phyloP scores from a whole-genome alignment of 495 filamentous ascomycete species.

The Aspergillus heteromorphus region DNA sequence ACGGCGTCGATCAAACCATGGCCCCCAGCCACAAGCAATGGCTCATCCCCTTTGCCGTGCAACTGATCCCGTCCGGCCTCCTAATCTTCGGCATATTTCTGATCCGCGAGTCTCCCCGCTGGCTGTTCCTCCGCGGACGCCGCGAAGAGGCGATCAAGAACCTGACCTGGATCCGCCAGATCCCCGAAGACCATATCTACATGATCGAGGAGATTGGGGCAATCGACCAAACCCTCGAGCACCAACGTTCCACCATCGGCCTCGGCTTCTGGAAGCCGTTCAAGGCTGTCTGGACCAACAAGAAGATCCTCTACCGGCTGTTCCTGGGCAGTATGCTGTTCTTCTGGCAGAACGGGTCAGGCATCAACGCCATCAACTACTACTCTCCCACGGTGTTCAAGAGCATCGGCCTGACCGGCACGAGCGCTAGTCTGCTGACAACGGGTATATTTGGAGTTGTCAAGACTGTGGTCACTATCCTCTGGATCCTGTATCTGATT shows the following conservation, averaged over 20 bases:
- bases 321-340: constrained; percentile 64
- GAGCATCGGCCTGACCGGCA: constrained; percentile 52
- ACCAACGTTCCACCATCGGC: constrained; percentile 54
- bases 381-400: constrained; percentile 58
- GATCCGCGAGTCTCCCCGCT: constrained; percentile 54
- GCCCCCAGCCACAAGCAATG: constrained; percentile 41
- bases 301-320: constrained; percentile 59
- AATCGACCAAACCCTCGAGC: constrained; percentile 58
- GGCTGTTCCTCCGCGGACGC: constrained; percentile 45
- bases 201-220: constrained; percentile 62
- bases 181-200: constrained; percentile 55
- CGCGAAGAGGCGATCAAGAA: constrained; percentile 54
- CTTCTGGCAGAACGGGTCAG: constrained; percentile 62
- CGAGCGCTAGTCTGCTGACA: constrained; percentile 44
- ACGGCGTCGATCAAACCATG: constrained; percentile 34
- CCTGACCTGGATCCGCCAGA: constrained; percentile 61
- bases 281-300: constrained; percentile 46
- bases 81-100: constrained; percentile 46
- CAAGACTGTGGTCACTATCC: constrained; percentile 53
- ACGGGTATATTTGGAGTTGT: constrained; percentile 52
- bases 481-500: constrained; percentile 65
- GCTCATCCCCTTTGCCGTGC: constrained; percentile 53
- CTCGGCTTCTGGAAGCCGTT: constrained; percentile 68
- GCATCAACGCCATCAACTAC: constrained; percentile 69
- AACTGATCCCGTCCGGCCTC: constrained; percentile 48